phyloP scores from a whole-genome alignment of 2,329 filamentous ascomycete genomes.

The Aspergillus fijiensis region DNA sequence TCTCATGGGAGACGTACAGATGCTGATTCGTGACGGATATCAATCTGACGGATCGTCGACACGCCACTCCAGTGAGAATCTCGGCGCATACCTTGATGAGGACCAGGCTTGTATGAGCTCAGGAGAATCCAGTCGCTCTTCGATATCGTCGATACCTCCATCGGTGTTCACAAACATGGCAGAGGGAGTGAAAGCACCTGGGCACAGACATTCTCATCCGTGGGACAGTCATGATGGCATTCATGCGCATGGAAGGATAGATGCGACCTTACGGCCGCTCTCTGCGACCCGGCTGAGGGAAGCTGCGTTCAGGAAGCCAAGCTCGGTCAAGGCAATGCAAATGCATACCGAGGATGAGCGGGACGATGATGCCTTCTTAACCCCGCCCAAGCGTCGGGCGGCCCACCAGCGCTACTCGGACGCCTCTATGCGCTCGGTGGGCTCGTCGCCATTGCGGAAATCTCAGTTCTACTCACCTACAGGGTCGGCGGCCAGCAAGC shows the following conservation, averaged over 20 bases:
- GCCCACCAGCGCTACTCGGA: slow-evolving; percentile 30
- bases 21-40: slow-evolving; percentile 29
- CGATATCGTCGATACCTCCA: slow-evolving; percentile 42
- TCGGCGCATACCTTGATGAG: slow-evolving; percentile 28
- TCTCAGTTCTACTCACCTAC: slow-evolving; percentile 38
- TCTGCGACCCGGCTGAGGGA: slow-evolving; percentile 35
- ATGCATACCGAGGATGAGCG: slow-evolving; percentile 46
- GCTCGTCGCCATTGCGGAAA: slow-evolving; percentile 32
- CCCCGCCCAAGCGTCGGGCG: slow-evolving; percentile 33
- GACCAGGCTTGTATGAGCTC: slow-evolving; percentile 26
- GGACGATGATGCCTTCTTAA: slow-evolving; percentile 41
- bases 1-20: slow-evolving; percentile 21
- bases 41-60: slow-evolving; percentile 36
- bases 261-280: slow-evolving; percentile 20
- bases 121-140: slow-evolving; percentile 40
- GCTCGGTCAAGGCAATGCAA: slow-evolving; percentile 47
- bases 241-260: slow-evolving; percentile 17
- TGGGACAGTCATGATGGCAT: slow-evolving; percentile 19
- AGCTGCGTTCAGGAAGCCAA: slow-evolving; percentile 45
- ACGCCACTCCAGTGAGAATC: slow-evolving; percentile 30
- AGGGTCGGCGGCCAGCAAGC: slow-evolving; percentile 24
- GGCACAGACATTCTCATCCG: slow-evolving; percentile 17
- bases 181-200: slow-evolving; percentile 25
- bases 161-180: slow-evolving; percentile 38
- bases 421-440: slow-evolving; percentile 33